Percentiles rank a stretch among this genome's conserved stretches.
These are phyloP conservation scores for Ogataea pignaliae DNA, from an alignment of 805 yeast species.

Conservation along the genomic window DNA sequence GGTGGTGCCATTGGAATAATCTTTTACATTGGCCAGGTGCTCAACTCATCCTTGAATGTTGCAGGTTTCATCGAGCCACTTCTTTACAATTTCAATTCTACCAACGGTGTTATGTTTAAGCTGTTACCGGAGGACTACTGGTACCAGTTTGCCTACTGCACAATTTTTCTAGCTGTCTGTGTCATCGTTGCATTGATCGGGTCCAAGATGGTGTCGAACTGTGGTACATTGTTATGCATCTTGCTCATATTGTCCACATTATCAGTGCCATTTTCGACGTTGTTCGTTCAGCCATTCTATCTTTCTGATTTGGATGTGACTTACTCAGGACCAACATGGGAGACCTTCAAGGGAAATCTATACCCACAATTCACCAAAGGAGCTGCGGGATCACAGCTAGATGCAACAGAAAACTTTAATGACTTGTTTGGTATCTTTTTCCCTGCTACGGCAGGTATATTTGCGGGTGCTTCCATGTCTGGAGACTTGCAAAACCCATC, in stretches of 20 bases:
- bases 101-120: constrained; percentile 49
- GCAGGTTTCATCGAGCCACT: constrained; percentile 95
- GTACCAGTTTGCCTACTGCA: constrained; percentile 68
- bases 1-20: constrained; percentile 97
- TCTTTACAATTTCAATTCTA: constrained; percentile 66
- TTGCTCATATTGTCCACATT: constrained; percentile 66
- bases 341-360: constrained; percentile 60
- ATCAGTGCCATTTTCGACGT: constrained; percentile 75
- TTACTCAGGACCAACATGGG: constrained; percentile 75
- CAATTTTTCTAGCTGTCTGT: constrained; percentile 64
- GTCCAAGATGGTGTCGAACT: constrained; percentile 71
- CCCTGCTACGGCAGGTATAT: constrained; percentile 97
- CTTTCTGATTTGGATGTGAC: constrained; percentile 41
- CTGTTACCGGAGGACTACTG: constrained; percentile 62
- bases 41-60: constrained; percentile 88
- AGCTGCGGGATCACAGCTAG: constrained; percentile 82
- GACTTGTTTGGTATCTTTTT: constrained; percentile 92
- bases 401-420: constrained; percentile 66
- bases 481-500: constrained; percentile 89
- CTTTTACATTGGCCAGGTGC: constrained; percentile 89
- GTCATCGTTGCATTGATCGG: constrained; percentile 78
- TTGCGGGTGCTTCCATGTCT: constrained; percentile 99
- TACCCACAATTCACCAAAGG: constrained; percentile 80
- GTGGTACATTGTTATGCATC: constrained; percentile 72
- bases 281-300: constrained; percentile 61